Base-by-base conservation (phyloP, 345 rosid genomes). In the Capsella bursapastoris region DNA sequence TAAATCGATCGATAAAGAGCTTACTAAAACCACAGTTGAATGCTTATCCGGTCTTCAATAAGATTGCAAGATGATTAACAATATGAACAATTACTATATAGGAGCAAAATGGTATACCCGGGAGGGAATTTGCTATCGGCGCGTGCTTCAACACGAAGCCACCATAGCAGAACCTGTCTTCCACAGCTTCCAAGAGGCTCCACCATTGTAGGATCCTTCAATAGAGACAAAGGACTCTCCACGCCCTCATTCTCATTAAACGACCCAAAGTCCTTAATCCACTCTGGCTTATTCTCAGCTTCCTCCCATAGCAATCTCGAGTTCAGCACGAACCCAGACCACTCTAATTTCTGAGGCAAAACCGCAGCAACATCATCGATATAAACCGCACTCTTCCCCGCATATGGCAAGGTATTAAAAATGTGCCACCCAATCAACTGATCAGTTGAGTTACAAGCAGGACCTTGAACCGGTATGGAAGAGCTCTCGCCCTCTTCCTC, bases 71-170 rank as follows among this genome's bases (percentile, higher is more conserved):
- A 45, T 45, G 27, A 45, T n/a, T 45, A 64, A n/a, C 3, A 45
- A 32, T 41, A n/a, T 14, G 50, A 1, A 22, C 25, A 13, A 13
- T 13, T 16, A 10, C 13, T 7, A 56, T 6, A 4, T 43, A 13
- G 47, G 58, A 67, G 27, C 5, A 59, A 32, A 22, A 75, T 35
- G 55, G 18, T 56, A 27, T 77, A 96, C 99, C 96, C 92, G 4
- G 96, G 88, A 75, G 99, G 98, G 68, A 90, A 96, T 78, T 89
- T 92, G 92, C 99, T 96, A 76, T 96, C 98, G n/a, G 89, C 84
- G 12, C 97, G 97, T 71, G 99, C 99, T 86, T 96, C 99, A 64
- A 96, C 98, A 38, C 99, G 98, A 65, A 96, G 91, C 99, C 99
- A 96, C 99, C 99, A 96, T 0, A 92, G 81, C 76, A 96, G 55